phyloP scores from a whole-genome alignment of 2,329 filamentous ascomycete species.

The Akanthomyces uredinophilus region DNA sequence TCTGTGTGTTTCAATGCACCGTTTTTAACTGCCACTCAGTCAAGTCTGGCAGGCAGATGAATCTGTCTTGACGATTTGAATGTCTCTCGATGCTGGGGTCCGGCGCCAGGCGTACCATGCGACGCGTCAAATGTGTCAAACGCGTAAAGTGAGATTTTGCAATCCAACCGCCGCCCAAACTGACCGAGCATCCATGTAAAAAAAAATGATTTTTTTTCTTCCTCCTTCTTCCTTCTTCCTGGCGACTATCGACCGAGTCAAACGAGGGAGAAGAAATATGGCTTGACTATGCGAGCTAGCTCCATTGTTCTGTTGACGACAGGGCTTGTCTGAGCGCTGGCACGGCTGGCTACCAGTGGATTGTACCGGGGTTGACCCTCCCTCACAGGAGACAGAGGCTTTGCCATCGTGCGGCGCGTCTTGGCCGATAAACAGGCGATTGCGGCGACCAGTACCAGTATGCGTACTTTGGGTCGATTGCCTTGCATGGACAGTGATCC shows the following conservation, averaged over 20 bases:
- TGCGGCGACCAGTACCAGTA: not conserved
- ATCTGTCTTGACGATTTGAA: not conserved
- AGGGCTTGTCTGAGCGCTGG: not conserved
- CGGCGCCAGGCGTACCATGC: not conserved
- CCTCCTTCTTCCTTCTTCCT: not conserved
- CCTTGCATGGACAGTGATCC: not conserved
- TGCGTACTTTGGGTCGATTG: not conserved
- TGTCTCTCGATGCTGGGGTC: not conserved
- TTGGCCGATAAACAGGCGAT: not conserved
- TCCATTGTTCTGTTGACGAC: not conserved
- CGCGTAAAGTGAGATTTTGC: slow-evolving; percentile 1
- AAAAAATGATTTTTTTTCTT: not conserved
- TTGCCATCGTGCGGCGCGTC: not conserved
- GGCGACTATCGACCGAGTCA: not conserved
- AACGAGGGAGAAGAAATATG: not conserved
- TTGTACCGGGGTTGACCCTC: not conserved
- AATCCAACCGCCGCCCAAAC: not conserved
- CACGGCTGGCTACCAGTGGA: too few relatives aligned
- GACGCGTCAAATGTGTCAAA: not conserved
- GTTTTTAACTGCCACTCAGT: too few relatives aligned
- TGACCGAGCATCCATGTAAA: too few relatives aligned
- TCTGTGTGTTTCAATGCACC: not conserved
- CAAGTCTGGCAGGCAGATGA: not conserved
- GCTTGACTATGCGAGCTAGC: not conserved
- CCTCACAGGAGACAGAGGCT: not conserved